Conservation (phyloP, 495 filamentous ascomycete genomes). For the Margaritispora aquatica region DNA sequence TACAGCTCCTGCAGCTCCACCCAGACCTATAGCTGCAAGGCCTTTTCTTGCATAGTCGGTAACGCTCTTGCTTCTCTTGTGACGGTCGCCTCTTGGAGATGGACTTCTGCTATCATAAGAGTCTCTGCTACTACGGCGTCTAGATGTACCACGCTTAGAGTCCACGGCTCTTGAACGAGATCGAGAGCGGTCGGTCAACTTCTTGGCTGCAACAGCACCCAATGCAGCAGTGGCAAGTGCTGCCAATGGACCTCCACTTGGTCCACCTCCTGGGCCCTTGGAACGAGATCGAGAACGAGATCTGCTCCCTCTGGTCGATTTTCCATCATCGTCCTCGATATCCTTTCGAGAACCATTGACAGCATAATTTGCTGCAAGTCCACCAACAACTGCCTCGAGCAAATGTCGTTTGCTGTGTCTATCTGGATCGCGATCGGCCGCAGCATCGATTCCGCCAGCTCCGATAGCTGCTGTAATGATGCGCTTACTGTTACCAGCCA, state of each 20-base stretch:
- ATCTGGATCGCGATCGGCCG: conserved; percentile 61
- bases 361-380: conserved; percentile 73
- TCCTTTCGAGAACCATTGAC: conserved; percentile 67
- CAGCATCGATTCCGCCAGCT: conserved; percentile 76
- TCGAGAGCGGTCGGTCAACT: conserved; percentile 59
- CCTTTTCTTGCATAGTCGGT: conserved; percentile 50
- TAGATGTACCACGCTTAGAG: conserved; percentile 35
- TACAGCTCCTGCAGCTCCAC: conserved; percentile 27
- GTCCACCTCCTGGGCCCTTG: conserved; percentile 33
- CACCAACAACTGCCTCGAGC: conserved; percentile 75
- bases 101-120: conserved; percentile 44
- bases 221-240: conserved; percentile 69
- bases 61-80: conserved; percentile 48
- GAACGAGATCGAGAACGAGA: conserved; percentile 37
- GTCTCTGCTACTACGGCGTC: conserved; percentile 36
- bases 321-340: conserved; percentile 46
- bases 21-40: conserved; percentile 48
- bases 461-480: conserved; percentile 81
- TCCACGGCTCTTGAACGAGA: conserved; percentile 56
- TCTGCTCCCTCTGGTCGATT: conserved; percentile 43
- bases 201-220: conserved; percentile 76
- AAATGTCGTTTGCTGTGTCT: conserved; percentile 61
- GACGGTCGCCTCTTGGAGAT: conserved; percentile 25
- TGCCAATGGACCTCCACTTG: conserved; percentile 44
- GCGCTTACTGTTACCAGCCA: conserved; percentile 76